phyloP scores from a whole-genome alignment of 352 stramenopile genomes.

The Globisporangium megalacanthum region DNA sequence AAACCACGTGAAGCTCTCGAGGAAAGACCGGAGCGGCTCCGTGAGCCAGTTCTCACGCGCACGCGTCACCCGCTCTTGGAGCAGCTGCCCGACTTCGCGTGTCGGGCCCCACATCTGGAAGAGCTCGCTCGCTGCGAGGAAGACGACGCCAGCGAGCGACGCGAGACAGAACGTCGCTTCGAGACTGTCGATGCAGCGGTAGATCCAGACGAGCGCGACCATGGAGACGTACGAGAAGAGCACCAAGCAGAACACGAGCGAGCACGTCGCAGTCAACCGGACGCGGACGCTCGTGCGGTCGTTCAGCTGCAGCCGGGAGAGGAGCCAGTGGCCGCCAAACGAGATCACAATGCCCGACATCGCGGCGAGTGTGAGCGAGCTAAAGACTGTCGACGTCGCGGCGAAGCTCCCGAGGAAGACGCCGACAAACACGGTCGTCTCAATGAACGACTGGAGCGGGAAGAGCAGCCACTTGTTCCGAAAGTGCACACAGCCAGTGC shows the following conservation, averaged over 20 bases:
- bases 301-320: conserved; percentile 48
- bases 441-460: conserved; percentile 72
- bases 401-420: conserved; percentile 77
- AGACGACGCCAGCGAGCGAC: conserved; percentile 72
- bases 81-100: conserved; percentile 57
- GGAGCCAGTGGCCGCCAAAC: conserved; percentile 65
- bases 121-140: conserved; percentile 72
- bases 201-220: conserved; percentile 72
- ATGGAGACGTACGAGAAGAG: conserved; percentile 68
- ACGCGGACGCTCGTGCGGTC: conserved; percentile 45
- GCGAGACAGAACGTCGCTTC: conserved; percentile 80
- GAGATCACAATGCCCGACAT: conserved; percentile 75
- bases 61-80: conserved; percentile 75
- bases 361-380: conserved; percentile 63
- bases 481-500: conserved; percentile 46
- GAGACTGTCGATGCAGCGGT: conserved; percentile 82
- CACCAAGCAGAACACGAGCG: conserved; percentile 68
- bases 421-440: conserved; percentile 58
- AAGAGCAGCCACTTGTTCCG: conserved; percentile 76
- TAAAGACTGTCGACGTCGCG: conserved; percentile 64
- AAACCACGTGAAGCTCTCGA: conserved; percentile 83
- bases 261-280: conserved; percentile 66
- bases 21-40: conserved; percentile 73
- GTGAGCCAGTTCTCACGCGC: conserved; percentile 68
- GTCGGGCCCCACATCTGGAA: conserved; percentile 82